Evolutionary conservation across 2,329 filamentous ascomycete genomes (phyloP), one percentile per base, ranked within the genome.

Genomic region (Trichophyton mentagrophytes): DNA sequence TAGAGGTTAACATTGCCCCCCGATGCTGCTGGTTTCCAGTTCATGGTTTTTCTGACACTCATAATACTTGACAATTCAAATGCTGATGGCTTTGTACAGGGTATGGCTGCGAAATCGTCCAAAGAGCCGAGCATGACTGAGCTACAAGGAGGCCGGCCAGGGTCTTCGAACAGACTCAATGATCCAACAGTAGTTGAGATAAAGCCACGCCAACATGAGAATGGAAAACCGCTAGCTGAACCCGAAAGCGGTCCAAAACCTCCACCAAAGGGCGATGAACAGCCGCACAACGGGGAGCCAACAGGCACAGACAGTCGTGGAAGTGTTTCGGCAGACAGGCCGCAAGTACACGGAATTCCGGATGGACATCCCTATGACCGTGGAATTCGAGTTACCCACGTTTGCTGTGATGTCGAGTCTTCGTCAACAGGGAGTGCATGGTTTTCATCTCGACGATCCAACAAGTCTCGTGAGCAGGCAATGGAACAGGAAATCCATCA

Each of bases 401-500:
- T 55, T 55, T 33, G 51, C 27, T 17, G 15, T 6, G 51, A 55
- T 5, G 5, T 27, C 11, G 51, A 55, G 15, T 6, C 30, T n/a
- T 9, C 51, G 3, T 7, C 44, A 7, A n/a, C 11, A 22, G n/a
- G 44, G 17, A 25, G 56, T 15, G 53, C 42, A 17, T 46, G 49
- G 51, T 55, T 55, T 20, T 36, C 51, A n/a, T 55, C 51, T 36
- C 42, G 42, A 51, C 22, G 58, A 5, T 57, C 27, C 30, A 55
- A 40, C 33, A 42, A 42, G 27, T 55, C 51, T n/a, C 60, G 60
- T 8, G 51, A 57, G 46, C 51, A 58, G 36, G 51, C 25, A 5
- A 27, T 40, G 42, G 38, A 46, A 27, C 38, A 25, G 22, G 46
- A 61, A 25, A 22, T 42, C 20, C 30, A 53, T 30, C n/a, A 51